phyloP scores from a whole-genome alignment of 257 asterid species.

The Mentha longifolia region DNA sequence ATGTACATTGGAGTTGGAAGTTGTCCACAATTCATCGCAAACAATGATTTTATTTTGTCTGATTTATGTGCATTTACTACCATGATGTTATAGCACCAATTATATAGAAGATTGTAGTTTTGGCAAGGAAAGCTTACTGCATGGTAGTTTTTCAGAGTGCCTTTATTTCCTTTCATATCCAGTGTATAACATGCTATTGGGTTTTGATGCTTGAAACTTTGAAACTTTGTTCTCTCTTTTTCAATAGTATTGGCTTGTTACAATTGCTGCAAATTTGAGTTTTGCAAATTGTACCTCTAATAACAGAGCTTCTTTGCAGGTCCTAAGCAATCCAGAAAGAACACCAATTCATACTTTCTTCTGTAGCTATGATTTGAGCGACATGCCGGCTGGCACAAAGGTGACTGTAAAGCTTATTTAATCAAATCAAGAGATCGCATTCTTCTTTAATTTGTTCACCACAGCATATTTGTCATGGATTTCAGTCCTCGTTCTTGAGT shows the following conservation, averaged over 20 bases:
- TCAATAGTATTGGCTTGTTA: constrained; percentile 1
- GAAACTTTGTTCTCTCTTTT: neutral
- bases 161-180: too few relatives aligned
- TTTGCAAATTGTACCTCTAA: constrained; percentile 4
- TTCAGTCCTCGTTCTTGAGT: constrained; percentile 5
- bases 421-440: neutral
- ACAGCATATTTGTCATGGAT: constrained; percentile 21
- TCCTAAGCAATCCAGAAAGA: constrained; percentile 92
- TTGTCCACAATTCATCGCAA: neutral
- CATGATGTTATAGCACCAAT: neutral
- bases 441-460: constrained; percentile 7
- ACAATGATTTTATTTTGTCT: neutral
- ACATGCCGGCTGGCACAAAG: constrained; percentile 97
- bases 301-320: constrained; percentile 50
- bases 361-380: constrained; percentile 87
- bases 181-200: constrained; percentile 12
- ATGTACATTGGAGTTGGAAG: constrained; percentile 4
- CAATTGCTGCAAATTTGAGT: constrained; percentile 9
- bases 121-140: constrained; percentile 2
- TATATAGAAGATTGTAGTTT: neutral
- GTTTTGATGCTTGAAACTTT: constrained; percentile 2
- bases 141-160: neutral
- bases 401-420: constrained; percentile 42
- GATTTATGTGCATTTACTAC: constrained; percentile 10
- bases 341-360: constrained; percentile 92